Evolutionary conservation across 768 basidiomycete species (phyloP).

Genomic region (Stropharia rugosoannulata): DNA sequence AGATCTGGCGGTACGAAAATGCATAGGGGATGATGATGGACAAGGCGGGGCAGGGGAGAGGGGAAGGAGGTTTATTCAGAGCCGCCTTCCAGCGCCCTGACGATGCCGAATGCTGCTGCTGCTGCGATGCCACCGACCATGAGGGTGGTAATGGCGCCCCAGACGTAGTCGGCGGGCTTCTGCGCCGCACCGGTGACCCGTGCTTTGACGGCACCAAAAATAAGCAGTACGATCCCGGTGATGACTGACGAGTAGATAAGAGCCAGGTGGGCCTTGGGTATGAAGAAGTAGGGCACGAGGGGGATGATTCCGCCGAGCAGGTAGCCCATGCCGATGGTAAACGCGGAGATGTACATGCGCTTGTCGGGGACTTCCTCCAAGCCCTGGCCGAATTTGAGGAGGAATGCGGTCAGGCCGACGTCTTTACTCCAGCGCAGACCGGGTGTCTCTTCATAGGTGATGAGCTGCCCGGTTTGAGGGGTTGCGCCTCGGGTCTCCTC

Average conservation of each 20-base stretch:
- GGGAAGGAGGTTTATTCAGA: not conserved
- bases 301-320: conserved; percentile 93
- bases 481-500: conserved; percentile 31
- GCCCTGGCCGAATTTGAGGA: conserved; percentile 96
- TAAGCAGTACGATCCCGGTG: conserved; percentile 81
- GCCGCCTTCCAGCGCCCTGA: conserved; percentile 42
- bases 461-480: conserved; percentile 8
- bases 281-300: conserved; percentile 90
- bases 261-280: conserved; percentile 63
- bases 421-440: conserved; percentile 68
- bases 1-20: not conserved
- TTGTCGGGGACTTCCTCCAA: conserved; percentile 86
- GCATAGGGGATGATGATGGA: not conserved
- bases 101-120: conserved; percentile 59
- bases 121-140: conserved; percentile 91
- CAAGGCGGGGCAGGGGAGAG: not conserved
- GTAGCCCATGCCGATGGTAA: conserved; percentile 96
- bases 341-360: conserved; percentile 85
- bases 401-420: conserved; percentile 88
- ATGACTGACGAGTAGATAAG: conserved; percentile 75
- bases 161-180: conserved; percentile 68
- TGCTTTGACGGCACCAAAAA: conserved; percentile 92
- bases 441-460: conserved; percentile 54
- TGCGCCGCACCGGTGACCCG: conserved; percentile 81
- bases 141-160: conserved; percentile 86